Evolutionary conservation across 441 rosid species (phyloP), one percentile per base, ranked within the genome.

Genomic region (Cnidoscolus chayamansa): DNA sequence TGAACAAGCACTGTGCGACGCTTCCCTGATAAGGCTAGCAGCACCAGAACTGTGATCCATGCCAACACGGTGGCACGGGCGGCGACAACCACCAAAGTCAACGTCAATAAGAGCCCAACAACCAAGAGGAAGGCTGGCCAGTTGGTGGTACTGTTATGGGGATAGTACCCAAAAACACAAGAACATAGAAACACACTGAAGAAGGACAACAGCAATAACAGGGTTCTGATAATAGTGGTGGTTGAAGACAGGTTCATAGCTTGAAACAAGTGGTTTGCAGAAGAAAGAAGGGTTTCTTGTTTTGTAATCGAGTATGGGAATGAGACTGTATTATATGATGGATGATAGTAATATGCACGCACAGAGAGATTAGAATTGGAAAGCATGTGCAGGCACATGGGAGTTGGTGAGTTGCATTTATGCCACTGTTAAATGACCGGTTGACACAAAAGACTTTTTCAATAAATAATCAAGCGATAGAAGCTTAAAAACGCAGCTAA

Each of bases 11-110:
- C 80, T 10, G 81, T 72, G 48, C 85, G 80, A 7, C 84, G 82
- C 61, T 79, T 83, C 54, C 88, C 84, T 10, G 85, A 78, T 54
- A 84, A 75, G 64, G 85, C 73, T 0, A 86, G 82, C 71, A 84
- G 77, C 64, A 86, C 88, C 12, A 86, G 71, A 37, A 84, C 77
- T 4, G 86, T 80, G 68, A 86, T 83, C 90, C 88, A 84, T 1
- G 82, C 75, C 78, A 86, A 59, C 76, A 86, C 45, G 45, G 83
- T 78, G 75, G 82, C 86, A 25, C 90, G 84, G 12, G 83, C 88
- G 7, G 83, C 88, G 0, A 81, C 40, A 7, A 86, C 82, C 30
- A 86, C 74, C 76, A 82, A 31, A 0, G 35, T 45, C 0, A 72
- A 61, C 0, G 72, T 40, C 30, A 73, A 25, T 7, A 84, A 45